These are phyloP conservation scores for Geosmithia flava DNA, from an alignment of 2,329 filamentous ascomycete species.

Conservation along the genomic window DNA sequence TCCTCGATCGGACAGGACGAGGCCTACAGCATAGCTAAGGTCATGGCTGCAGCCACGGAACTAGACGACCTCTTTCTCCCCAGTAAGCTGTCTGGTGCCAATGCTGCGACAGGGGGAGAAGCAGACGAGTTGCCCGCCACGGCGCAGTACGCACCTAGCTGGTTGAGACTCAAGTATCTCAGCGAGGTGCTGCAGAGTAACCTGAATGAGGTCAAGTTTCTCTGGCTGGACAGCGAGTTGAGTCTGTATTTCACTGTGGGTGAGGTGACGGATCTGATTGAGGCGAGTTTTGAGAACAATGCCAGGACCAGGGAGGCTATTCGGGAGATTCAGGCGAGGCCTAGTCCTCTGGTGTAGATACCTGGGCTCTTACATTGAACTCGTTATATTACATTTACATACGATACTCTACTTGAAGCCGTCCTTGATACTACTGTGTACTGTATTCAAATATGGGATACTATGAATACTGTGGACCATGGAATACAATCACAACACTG, in stretches of 20 bases:
- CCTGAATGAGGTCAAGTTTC: conserved; percentile 46
- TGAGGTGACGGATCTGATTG: conserved; percentile 51
- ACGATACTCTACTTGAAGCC: no score
- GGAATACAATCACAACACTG: no score
- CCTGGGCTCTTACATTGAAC: not conserved
- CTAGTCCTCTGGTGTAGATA: conserved; percentile 20
- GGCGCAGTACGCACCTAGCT: conserved; percentile 46
- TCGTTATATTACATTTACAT: no score
- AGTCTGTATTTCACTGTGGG: conserved; percentile 48
- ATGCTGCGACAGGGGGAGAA: conserved; percentile 3
- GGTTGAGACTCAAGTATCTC: conserved; percentile 53
- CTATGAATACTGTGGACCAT: no score
- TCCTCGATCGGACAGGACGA: conserved; percentile 50
- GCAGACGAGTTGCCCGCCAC: conserved; percentile 35
- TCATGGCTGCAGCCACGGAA: conserved; percentile 43
- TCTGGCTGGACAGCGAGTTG: conserved; percentile 56
- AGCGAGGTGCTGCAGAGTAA: conserved; percentile 55
- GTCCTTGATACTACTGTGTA: no score
- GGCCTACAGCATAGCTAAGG: conserved; percentile 45
- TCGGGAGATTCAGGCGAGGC: conserved; percentile 41
- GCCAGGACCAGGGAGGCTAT: conserved; percentile 43
- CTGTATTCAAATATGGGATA: no score
- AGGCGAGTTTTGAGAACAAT: conserved; percentile 53
- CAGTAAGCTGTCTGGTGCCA: conserved; percentile 16
- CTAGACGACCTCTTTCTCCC: conserved; percentile 49